Evolutionary conservation across 768 basidiomycete genomes (phyloP).

Genomic region (Lactarius psammicola): DNA sequence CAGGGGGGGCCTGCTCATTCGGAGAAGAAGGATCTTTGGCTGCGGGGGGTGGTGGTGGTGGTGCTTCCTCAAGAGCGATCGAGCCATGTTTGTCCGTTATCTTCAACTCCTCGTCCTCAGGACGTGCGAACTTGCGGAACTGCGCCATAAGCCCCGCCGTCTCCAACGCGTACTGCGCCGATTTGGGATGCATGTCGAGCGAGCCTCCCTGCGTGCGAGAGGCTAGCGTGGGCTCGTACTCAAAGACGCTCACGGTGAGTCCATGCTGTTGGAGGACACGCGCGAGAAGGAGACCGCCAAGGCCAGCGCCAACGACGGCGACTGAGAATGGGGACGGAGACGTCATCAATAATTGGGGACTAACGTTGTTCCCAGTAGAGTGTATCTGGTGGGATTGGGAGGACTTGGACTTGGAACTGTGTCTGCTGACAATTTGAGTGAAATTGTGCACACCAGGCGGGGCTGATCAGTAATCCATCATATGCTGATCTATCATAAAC

Average conservation of each 20-base stretch:
- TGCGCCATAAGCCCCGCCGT: slow-evolving; percentile 10
- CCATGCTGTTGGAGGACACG: slow-evolving; percentile 61
- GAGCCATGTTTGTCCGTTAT: slow-evolving; percentile 8
- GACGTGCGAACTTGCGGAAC: slow-evolving; percentile 14
- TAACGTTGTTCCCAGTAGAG: no score
- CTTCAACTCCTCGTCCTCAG: slow-evolving; percentile 12
- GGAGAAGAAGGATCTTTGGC: not conserved
- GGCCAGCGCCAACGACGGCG: slow-evolving; percentile 18
- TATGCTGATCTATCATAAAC: no score
- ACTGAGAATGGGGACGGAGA: slow-evolving; percentile 13
- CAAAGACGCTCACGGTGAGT: slow-evolving; percentile 62
- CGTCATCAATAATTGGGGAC: not conserved
- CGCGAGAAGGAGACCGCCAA: slow-evolving; percentile 56
- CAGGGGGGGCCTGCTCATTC: not conserved
- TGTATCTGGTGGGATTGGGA: no score
- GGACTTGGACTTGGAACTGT: no score
- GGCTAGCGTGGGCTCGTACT: slow-evolving; percentile 49
- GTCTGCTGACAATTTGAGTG: not conserved
- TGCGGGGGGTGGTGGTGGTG: not conserved
- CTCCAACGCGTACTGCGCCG: slow-evolving; percentile 9
- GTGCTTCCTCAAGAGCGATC: not conserved
- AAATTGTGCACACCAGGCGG: not conserved
- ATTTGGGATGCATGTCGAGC: slow-evolving; percentile 44
- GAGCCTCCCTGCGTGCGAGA: slow-evolving; percentile 41
- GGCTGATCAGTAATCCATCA: not conserved